Evolutionary conservation across 768 basidiomycete genomes (phyloP), one percentile per base, ranked within the genome.

Genomic region (Filobasidium floriforme): DNA sequence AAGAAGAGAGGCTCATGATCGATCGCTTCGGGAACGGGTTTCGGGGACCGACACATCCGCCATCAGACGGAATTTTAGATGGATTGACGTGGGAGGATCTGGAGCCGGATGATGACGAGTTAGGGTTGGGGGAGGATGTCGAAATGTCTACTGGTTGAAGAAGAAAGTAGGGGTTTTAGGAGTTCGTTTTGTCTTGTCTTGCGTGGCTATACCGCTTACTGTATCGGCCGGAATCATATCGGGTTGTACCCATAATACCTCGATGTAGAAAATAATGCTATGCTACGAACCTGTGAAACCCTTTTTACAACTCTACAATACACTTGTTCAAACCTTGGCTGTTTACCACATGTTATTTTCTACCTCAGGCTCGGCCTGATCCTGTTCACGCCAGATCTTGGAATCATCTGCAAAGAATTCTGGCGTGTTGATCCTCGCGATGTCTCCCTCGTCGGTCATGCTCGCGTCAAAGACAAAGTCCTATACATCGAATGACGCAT

Each of bases 11-110:
- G 29, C 24, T 29, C 19, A 43, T 43, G n/a, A 37, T 60, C 18
- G 41, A 60, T 22, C 32, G 40, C 2, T 40, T 40, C 37, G 59
- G 59, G 37, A 37, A 9, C 59, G 59, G 59, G 28, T 43, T 60
- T 40, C 29, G 10, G 24, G 41, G 7, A 18, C 15, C 32, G 60
- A 55, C 15, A 46, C 37, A 66, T 1, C 52, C 28, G 12, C 54
- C 54, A 24, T 28, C 44, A 43, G 41, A 46, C 28, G 37, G 59
- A 5, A 41, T 59, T 43, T 29, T 65, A 57, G 57, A 65, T 26
- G 64, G 64, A n/a, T 65, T 65, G 40, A 65, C 64, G 55, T 65
- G 64, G 64, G 64, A 65, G 29, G 64, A 65, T 65, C 59, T 59
- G 57, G 29, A 59, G 44, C 41, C 41, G 4, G 64, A 65, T 43